Base-by-base conservation (phyloP, 495 filamentous ascomycete genomes). In the Xylaria curta region DNA sequence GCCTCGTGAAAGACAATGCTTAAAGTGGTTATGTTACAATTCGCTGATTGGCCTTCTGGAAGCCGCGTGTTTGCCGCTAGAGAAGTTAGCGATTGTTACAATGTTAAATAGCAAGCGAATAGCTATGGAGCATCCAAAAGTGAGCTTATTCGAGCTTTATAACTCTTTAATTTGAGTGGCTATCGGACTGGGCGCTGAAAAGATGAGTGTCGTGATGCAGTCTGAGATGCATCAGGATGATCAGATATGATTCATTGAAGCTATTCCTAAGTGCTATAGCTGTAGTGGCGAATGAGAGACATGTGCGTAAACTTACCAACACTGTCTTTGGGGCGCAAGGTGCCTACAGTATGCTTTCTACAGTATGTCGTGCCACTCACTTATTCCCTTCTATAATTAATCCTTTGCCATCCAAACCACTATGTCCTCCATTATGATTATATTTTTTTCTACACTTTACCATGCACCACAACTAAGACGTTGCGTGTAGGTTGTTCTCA, bases 201-300 rank as follows among this genome's bases (percentile, higher is more conserved):
- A 12, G 21, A 24, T 2, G 21, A 17, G 40, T 17, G 33, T 46
- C 24, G 38, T 59, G 66, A 33, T 21, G 44, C 33, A 53, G 46
- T 38, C 28, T 53, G 33, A 6, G 8, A 64, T 53, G 59, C 46
- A 62, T 70, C 68, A 71, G 59, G 49, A 71, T 71, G 69, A 71
- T 46, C 24, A 24, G 60, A 36, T 71, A 71, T 71, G 69, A 71
- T 64, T 71, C 69, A 71, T 71, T 40, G 69, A 70, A 44, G 69
- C 60, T 64, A 58, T 65, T 65, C 46, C 60, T n/a, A 31, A 2
- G 15, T 64, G 3, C n/a, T 60, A 33, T n/a, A n/a, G 12, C 19
- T 51, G 8, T 4, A 47, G 66, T 68, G 51, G 66, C 66, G 24
- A 46, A 67, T 8, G 19, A 19, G 8, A 53, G 63, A 46, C 46